Evolutionary conservation across 2,329 filamentous ascomycete species (phyloP), one percentile per base, ranked within the genome.

Genomic region (Scolecobasidium constrictum): DNA sequence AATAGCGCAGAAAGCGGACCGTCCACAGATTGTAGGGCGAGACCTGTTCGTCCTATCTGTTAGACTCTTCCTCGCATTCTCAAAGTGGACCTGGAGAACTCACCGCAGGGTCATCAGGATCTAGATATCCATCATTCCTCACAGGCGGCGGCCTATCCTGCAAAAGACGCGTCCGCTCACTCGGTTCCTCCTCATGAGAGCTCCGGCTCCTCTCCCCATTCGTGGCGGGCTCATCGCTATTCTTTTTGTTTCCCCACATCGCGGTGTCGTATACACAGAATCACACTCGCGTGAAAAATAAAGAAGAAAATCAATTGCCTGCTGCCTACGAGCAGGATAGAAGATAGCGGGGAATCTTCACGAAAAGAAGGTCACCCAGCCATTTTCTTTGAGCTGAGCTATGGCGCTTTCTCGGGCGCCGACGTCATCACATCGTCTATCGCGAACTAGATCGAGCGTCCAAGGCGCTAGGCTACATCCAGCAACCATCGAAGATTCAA

Each of bases 1-100:
- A 61, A 56, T 80, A 85, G 57, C 87, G 78, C 43, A 92, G 69
- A 37, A 83, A 75, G 15, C 92, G 81, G 39, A 98, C 83, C 46
- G 78, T 86, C 82, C 87, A 94, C 28, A 96, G 75, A 54, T 98
- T 98, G 66, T 95, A 95, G 0, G 92, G 92, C 3, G 86, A 85
- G 18, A 85, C 80, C 70, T 66, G 39, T 3, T 5, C 11, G 16
- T 38, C n/a, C n/a, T 11, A 35, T 58, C 46, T 60, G 54, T 46
- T 21, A 12, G 22, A 28, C 20, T 3, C 5, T 31, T 31, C 13
- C 4, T 28, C 6, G 11, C 12, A n/a, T 7, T n/a, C 16, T 35
- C 18, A 35, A 20, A n/a, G 28, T 19, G 7, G 35, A 35, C 37
- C 21, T 21, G 23, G 5, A 31, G 26, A 5, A 56, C 75, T 61